These are phyloP conservation scores for Uronychia binucleata DNA, from an alignment of 73 alveolate species.

Conservation along the genomic window DNA sequence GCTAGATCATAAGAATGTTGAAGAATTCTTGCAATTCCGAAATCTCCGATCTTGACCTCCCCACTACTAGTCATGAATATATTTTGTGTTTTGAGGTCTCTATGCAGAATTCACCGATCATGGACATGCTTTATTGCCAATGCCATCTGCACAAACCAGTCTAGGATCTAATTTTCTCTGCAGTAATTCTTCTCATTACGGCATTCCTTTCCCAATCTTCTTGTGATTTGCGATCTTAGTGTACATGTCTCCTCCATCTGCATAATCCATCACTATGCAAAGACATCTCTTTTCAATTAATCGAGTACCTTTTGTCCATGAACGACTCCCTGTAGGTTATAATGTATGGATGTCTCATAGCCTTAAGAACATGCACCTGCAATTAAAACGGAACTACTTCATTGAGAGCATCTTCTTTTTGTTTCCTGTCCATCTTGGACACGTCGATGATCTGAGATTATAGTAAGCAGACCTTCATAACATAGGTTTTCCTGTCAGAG, in stretches of 20 bases:
- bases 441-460: conserved; percentile 74
- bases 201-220: conserved; percentile 58
- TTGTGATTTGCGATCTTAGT: conserved; percentile 86
- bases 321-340: conserved; percentile 92
- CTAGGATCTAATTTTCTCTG: conserved; percentile 90
- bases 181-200: neutral
- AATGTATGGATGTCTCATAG: conserved; percentile 94
- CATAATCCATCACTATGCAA: conserved; percentile 98
- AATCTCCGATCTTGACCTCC: conserved; percentile 96
- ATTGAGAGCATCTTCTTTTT: conserved; percentile 87
- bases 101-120: conserved; percentile 94
- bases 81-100: conserved; percentile 97
- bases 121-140: conserved; percentile 97
- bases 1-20: conserved; percentile 97
- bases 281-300: conserved; percentile 61
- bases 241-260: conserved; percentile 98
- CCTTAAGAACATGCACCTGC: conserved; percentile 82
- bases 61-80: conserved; percentile 93
- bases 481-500: conserved; percentile 72
- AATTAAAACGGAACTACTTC: conserved; percentile 30
- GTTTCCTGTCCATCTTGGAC: conserved; percentile 84
- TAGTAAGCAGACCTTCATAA: conserved; percentile 59
- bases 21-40: conserved; percentile 94
- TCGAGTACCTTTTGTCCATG: conserved; percentile 76
- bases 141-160: conserved; percentile 97